A percentile compares a stretch with the other conserved stretches of the same genome.
These are phyloP conservation scores for Colletotrichum noveboracense DNA, from an alignment of 2,329 filamentous ascomycete genomes.

Conservation along the genomic window DNA sequence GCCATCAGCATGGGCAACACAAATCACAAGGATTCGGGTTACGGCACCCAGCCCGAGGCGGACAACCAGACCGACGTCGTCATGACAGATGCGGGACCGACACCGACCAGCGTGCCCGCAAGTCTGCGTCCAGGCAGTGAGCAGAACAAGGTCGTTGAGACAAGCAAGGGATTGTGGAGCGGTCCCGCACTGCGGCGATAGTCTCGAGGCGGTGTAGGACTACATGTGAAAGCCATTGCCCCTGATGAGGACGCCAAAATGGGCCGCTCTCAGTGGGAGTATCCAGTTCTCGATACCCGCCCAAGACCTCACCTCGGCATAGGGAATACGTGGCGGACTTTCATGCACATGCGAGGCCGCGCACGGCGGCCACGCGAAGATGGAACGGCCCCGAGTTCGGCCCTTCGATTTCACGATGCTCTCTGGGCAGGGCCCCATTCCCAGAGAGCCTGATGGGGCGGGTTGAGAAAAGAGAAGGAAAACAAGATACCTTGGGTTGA, in stretches of 20 bases:
- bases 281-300: neutral
- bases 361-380: neutral
- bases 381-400: neutral
- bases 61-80: constrained; percentile 45
- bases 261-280: neutral
- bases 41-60: constrained; percentile 45
- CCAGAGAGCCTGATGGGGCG: neutral
- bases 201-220: neutral
- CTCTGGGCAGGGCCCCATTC: neutral
- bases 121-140: constrained; percentile 60
- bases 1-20: constrained; percentile 42
- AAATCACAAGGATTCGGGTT: constrained; percentile 51
- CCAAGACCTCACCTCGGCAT: neutral
- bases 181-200: constrained; percentile 15
- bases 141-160: constrained; percentile 65
- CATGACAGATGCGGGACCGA: constrained; percentile 50
- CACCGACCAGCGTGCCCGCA: constrained; percentile 45
- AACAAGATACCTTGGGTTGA: constrained; percentile 19
- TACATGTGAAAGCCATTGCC: neutral
- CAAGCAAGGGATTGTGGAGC: constrained; percentile 67
- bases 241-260: neutral
- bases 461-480: neutral
- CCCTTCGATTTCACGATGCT: neutral
- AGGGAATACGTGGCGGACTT: neutral
- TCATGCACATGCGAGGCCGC: constrained; percentile 5